These are phyloP conservation scores for Acacia pycnantha DNA, from an alignment of 331 rosid genomes.

Conservation along the genomic window DNA sequence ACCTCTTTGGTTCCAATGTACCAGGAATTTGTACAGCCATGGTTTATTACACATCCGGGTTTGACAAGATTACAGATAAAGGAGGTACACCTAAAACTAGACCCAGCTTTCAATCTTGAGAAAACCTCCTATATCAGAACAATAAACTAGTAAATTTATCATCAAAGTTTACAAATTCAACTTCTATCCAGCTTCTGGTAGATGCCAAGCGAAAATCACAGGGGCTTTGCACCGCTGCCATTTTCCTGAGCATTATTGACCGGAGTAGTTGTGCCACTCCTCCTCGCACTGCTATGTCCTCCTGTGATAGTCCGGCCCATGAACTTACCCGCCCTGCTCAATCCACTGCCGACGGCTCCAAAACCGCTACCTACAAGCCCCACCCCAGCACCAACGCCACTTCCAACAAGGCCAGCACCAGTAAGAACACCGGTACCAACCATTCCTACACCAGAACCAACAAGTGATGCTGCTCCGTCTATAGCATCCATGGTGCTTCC, in stretches of 20 bases:
- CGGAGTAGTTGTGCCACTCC: conserved; percentile 79
- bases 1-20: conserved; percentile 10
- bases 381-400: conserved; percentile 30
- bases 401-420: conserved; percentile 62
- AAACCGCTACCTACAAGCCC: conserved; percentile 64
- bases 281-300: conserved; percentile 52
- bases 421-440: conserved; percentile 58
- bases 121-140: conserved; percentile 10
- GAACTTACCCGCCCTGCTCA: conserved; percentile 82
- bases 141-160: conserved; percentile 21
- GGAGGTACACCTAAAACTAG: conserved; percentile 27
- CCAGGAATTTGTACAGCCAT: conserved; percentile 22
- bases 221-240: conserved; percentile 83
- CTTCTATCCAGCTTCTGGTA: conserved; percentile 15
- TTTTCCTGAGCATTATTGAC: conserved; percentile 57
- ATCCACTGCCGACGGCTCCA: conserved; percentile 82
- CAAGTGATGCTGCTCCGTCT: conserved; percentile 70
- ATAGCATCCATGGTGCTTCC: conserved; percentile 94
- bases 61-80: conserved; percentile 22
- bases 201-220: conserved; percentile 25
- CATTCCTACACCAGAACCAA: conserved; percentile 69
- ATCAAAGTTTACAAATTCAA: conserved; percentile 4
- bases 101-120: conserved; percentile 14
- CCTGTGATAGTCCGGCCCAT: conserved; percentile 94
- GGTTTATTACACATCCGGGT: conserved; percentile 25